Evolutionary conservation across 1,284 basidiomycete genomes (phyloP).

Genomic region (Veloporphyrellus conicus): DNA sequence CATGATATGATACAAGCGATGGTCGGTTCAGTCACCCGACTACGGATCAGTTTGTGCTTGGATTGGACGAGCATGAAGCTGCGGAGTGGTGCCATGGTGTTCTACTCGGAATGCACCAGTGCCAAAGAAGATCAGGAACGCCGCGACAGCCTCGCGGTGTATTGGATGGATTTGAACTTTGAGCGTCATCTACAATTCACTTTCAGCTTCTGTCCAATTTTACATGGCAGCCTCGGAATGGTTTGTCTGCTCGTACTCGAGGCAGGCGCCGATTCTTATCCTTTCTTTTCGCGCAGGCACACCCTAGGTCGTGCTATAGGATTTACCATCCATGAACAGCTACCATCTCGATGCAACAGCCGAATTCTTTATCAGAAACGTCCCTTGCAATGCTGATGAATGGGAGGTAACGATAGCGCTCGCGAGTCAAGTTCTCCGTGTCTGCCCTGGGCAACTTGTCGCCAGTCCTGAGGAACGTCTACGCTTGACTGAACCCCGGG

Average conservation of each 20-base stretch:
- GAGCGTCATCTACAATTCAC: constrained; percentile 45
- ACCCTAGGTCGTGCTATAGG: constrained; percentile 35
- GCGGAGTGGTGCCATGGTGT: constrained; percentile 91
- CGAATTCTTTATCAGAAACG: constrained; percentile 46
- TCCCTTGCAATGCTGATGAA: constrained; percentile 46
- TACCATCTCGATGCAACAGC: too few species aligned
- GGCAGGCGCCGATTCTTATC: constrained; percentile 4
- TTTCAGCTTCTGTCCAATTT: constrained; percentile 15
- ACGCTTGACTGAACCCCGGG: constrained; percentile 49
- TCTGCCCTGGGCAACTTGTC: constrained; percentile 38
- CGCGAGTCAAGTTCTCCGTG: constrained; percentile 49
- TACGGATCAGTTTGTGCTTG: constrained; percentile 86
- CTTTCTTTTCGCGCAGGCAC: constrained; percentile 38
- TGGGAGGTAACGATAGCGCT: constrained; percentile 57
- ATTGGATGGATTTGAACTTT: constrained; percentile 92
- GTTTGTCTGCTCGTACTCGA: constrained; percentile 28
- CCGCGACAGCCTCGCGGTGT: too few species aligned
- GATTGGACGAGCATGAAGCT: constrained; percentile 84
- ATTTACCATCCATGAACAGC: too few species aligned
- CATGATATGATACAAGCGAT: too few species aligned
- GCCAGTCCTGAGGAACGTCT: constrained; percentile 35
- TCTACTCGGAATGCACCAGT: constrained; percentile 89
- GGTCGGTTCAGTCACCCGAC: too few species aligned
- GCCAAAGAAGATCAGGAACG: constrained; percentile 90
- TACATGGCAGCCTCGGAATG: constrained; percentile 51